Base-by-base conservation (phyloP, 2,329 filamentous ascomycete species). In the Stachybotrys elegans region DNA sequence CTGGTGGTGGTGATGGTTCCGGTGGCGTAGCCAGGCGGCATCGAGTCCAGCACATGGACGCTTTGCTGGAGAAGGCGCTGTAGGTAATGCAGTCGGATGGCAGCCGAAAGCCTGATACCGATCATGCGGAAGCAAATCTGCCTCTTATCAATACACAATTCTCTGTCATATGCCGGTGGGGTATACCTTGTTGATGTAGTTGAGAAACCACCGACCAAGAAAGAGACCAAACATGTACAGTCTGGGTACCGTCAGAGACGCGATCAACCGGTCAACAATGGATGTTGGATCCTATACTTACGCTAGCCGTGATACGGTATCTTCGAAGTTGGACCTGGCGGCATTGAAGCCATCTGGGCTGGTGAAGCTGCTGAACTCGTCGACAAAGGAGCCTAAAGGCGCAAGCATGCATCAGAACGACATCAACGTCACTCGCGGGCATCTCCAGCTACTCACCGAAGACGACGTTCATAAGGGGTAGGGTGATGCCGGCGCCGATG, bases 221-320 rank as follows among this genome's bases (percentile, higher is more conserved):
- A 89, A 90, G 6, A 90, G 68, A 44, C 80, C 79, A 43, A 89
- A 76, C 54, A 89, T 81, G 60, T 83, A 87, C 0, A 90, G 65
- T 2, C 77, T 80, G 47, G 21, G 6, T 6, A 17, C 25, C 4
- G 11, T 48, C 22, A 27, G 5, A 20, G 22, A 16, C 34, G 35
- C 40, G 22, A 4, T 20, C 7, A 31, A 41, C 54, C 31, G 56
- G 51, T 46, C 12, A 39, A 37, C 20, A 6, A 22, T 7, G 9
- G 22, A 21, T 14, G 14, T 1, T 27, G n/a, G 2, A n/a, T 16
- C 9, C 13, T 12, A 4, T 20, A 52, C 69, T 54, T 56, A 74
- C 60, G 76, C 62, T 46, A 76, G 66, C 39, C 53, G 63, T 51
- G 78, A 70, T 23, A 78, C 52, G 11, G 51, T 53, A 3, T 51